These are phyloP conservation scores for Lophium mytilinum DNA, from an alignment of 495 filamentous ascomycete genomes.

Conservation along the genomic window DNA sequence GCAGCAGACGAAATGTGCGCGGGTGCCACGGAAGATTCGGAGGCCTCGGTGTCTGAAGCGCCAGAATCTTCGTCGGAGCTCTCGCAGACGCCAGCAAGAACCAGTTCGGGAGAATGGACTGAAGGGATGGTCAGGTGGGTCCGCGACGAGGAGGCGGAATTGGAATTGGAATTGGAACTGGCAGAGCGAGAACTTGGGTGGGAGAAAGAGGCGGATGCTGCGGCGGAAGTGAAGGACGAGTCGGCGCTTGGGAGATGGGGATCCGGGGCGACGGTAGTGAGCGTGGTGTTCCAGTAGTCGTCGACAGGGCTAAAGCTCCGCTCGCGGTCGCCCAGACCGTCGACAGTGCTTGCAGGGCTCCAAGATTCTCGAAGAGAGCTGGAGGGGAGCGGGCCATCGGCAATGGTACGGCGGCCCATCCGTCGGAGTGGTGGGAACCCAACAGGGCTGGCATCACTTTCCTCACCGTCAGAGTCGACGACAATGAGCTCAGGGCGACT, in stretches of 20 bases:
- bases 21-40: slow-evolving; percentile 2
- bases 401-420: slow-evolving; percentile 27
- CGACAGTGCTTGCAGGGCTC: slow-evolving; percentile 36
- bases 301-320: slow-evolving; percentile 71
- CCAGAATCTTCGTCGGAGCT: slow-evolving; percentile 20
- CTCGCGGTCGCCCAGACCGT: slow-evolving; percentile 77
- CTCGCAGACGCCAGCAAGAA: slow-evolving; percentile 17
- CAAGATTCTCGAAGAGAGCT: slow-evolving; percentile 26
- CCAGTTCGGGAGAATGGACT: slow-evolving; percentile 4
- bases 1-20: slow-evolving; percentile 1
- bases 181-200: slow-evolving; percentile 32
- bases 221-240: slow-evolving; percentile 68
- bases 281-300: slow-evolving; percentile 68
- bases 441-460: slow-evolving; percentile 16
- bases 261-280: slow-evolving; percentile 73
- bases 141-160: slow-evolving; percentile 35
- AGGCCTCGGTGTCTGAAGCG: slow-evolving; percentile 20
- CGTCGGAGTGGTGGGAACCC: slow-evolving; percentile 27
- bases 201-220: slow-evolving; percentile 43
- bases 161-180: slow-evolving; percentile 28
- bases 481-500: background rate
- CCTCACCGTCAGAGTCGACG: slow-evolving; percentile 11
- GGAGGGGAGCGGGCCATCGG: slow-evolving; percentile 20
- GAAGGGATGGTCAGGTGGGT: slow-evolving; percentile 29
- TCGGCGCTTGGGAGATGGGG: slow-evolving; percentile 68